Evolutionary conservation across 768 basidiomycete species (phyloP).

Genomic region (Sutorius australiensis): DNA sequence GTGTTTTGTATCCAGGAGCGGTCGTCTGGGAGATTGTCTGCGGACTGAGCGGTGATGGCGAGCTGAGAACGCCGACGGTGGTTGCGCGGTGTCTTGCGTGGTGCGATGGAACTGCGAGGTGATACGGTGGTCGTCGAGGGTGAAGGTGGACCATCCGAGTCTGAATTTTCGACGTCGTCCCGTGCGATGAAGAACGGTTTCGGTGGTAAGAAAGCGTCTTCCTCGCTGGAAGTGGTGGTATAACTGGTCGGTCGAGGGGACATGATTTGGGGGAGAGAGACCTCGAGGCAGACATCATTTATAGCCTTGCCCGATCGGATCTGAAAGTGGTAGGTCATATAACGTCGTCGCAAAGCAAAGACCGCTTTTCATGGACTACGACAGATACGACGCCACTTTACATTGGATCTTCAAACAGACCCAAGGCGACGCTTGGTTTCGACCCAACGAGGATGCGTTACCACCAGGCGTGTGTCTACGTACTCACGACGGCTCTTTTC

Average conservation of each 20-base stretch:
- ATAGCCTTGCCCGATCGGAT: too few species aligned
- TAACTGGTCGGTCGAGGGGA: too few species aligned
- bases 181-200: too few species aligned
- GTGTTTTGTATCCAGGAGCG: conserved; percentile 14
- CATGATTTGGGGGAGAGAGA: too few species aligned
- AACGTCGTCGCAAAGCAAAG: too few species aligned
- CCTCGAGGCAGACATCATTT: conserved; percentile 7
- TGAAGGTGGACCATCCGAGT: conserved; percentile 29
- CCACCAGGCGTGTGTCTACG: conserved; percentile 48
- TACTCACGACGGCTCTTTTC: conserved; percentile 44
- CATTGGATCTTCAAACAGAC: conserved; percentile 32
- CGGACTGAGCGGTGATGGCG: conserved; percentile 18
- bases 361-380: conserved; percentile 28
- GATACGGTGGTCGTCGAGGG: conserved; percentile 14
- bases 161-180: conserved; percentile 10
- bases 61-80: conserved; percentile 27
- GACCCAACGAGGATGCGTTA: conserved; percentile 46
- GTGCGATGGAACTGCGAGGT: conserved; percentile 12
- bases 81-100: conserved; percentile 20
- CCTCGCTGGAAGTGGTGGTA: too few species aligned
- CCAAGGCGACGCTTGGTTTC: conserved; percentile 51
- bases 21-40: conserved; percentile 12
- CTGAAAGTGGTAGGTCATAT: too few species aligned
- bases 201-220: too few species aligned
- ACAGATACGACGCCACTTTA: conserved; percentile 32